Evolutionary conservation across 352 stramenopile genomes (phyloP).

Genomic region (Phytophthora idaei): DNA sequence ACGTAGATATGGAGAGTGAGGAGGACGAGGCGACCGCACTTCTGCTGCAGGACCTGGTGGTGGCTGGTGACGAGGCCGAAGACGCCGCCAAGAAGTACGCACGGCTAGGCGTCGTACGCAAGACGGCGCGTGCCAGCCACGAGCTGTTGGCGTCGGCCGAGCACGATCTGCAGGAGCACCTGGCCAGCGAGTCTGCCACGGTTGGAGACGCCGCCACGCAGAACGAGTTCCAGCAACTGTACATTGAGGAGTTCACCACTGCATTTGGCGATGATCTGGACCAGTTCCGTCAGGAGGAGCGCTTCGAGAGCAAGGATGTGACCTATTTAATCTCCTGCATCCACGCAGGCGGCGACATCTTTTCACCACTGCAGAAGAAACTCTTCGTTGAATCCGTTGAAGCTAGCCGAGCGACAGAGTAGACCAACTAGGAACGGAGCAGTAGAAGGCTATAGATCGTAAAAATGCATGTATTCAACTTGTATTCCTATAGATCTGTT

Average conservation of each 20-base stretch:
- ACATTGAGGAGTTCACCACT: conserved; percentile 87
- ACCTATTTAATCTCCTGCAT: conserved; percentile 91
- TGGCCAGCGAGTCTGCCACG: conserved; percentile 11
- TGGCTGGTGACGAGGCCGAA: conserved; percentile 52
- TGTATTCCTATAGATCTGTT: conserved; percentile 32
- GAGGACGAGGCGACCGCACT: conserved; percentile 47
- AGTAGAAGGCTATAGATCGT: conserved; percentile 21
- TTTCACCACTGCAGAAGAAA: conserved; percentile 82
- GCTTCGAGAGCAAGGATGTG: conserved; percentile 88
- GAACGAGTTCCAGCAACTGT: conserved; percentile 75
- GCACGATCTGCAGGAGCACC: conserved; percentile 40
- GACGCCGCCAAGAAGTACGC: conserved; percentile 54
- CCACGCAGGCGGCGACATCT: conserved; percentile 78
- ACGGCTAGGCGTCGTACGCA: conserved; percentile 53
- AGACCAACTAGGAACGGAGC: conserved; percentile 6
- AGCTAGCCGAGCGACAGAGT: conserved; percentile 21
- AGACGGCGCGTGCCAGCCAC: conserved; percentile 60
- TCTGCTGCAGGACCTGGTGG: conserved; percentile 68
- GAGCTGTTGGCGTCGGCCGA: conserved; percentile 58
- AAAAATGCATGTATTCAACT: conserved; percentile 36
- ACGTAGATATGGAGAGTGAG: conserved; percentile 48
- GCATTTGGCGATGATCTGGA: conserved; percentile 87
- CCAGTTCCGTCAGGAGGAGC: conserved; percentile 84
- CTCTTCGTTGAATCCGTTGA: conserved; percentile 75
- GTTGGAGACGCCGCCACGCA: conserved; percentile 30